These are phyloP conservation scores for Curvularia verruculosa DNA, from an alignment of 2,329 filamentous ascomycete species.

Conservation along the genomic window DNA sequence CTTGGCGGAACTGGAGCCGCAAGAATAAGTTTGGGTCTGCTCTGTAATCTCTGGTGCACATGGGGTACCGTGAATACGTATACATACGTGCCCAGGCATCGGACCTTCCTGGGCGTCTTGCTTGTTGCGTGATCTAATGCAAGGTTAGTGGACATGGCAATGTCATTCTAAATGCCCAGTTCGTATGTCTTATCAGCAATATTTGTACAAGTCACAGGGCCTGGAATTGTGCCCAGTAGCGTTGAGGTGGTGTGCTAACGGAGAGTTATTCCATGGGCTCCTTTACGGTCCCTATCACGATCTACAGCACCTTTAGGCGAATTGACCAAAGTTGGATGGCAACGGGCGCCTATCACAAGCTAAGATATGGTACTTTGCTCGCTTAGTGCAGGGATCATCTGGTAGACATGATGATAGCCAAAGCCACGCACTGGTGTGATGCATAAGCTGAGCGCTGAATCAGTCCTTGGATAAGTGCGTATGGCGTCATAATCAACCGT, in stretches of 20 bases:
- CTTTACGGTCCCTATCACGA: not conserved
- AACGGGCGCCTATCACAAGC: not conserved
- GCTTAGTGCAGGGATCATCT: not conserved
- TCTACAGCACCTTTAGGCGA: not conserved
- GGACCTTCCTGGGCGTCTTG: not conserved
- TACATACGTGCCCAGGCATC: not conserved
- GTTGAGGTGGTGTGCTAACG: not conserved
- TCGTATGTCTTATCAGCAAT: not conserved
- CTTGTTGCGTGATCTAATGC: not conserved
- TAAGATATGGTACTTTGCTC: not conserved
- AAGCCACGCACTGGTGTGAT: constrained; percentile 1
- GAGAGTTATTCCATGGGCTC: not conserved
- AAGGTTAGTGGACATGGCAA: not conserved
- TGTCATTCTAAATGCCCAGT: not conserved
- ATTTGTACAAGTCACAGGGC: not conserved
- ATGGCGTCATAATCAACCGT: not conserved
- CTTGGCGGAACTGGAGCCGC: not conserved
- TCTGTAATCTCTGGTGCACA: not conserved
- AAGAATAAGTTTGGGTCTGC: not conserved
- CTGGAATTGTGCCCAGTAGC: not conserved
- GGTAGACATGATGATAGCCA: constrained; percentile 2
- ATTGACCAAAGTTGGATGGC: not conserved
- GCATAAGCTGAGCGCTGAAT: constrained; percentile 2
- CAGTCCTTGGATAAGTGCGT: not conserved
- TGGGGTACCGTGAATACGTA: not conserved